phyloP scores from a whole-genome alignment of 176 grass and related monocot species.

The Metroxylon sagu region DNA sequence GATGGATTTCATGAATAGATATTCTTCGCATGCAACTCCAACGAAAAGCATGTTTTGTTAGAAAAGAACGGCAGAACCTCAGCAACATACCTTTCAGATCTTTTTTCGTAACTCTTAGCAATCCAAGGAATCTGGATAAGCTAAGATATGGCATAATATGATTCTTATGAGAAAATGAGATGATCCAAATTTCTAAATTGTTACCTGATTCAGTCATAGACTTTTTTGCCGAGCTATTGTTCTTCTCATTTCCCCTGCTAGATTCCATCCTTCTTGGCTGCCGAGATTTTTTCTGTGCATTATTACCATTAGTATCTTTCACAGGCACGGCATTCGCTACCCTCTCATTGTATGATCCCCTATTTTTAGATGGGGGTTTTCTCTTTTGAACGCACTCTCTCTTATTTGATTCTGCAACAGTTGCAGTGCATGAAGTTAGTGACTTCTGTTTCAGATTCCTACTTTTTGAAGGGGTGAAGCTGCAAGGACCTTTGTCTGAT shows the following conservation, averaged over 20 bases:
- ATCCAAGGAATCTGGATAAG: too few relatives aligned
- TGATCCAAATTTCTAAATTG: too few relatives aligned
- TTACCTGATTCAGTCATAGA: slow-evolving; percentile 46
- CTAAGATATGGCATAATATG: too few relatives aligned
- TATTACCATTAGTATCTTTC: slow-evolving; percentile 31
- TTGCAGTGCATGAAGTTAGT: slow-evolving; percentile 32
- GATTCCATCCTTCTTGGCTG: slow-evolving; percentile 17
- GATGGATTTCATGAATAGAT: too few relatives aligned
- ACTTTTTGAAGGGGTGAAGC: slow-evolving; percentile 17
- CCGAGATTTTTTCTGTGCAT: slow-evolving; percentile 26
- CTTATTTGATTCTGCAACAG: slow-evolving; percentile 26
- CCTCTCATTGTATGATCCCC: slow-evolving; percentile 37
- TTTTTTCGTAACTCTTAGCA: too few relatives aligned
- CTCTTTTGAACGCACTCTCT: slow-evolving; percentile 38
- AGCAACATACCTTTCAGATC: too few relatives aligned
- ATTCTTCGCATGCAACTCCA: too few relatives aligned
- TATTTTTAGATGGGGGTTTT: slow-evolving; percentile 31
- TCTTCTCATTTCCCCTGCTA: slow-evolving; percentile 24
- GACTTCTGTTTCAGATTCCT: slow-evolving; percentile 62
- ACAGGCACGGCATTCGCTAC: slow-evolving; percentile 7
- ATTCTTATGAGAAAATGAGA: too few relatives aligned
- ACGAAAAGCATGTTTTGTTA: too few relatives aligned
- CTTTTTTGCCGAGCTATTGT: slow-evolving; percentile 6
- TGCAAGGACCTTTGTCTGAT: slow-evolving; percentile 34
- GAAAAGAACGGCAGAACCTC: too few relatives aligned